phyloP scores from a whole-genome alignment of 176 grass and related monocot genomes.

The Avena eriantha region DNA sequence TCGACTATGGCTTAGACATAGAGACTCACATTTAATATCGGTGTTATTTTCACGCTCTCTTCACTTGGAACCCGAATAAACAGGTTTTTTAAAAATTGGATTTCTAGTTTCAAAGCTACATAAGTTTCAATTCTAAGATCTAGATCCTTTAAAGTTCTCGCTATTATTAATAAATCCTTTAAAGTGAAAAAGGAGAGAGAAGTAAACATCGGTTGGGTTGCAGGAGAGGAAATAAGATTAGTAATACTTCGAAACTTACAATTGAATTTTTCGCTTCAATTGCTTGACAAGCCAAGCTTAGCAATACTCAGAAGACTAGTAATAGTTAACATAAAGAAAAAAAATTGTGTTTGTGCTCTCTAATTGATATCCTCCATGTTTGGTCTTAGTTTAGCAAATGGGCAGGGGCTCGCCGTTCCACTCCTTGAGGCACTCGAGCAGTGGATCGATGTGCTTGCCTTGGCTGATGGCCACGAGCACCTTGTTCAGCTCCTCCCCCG shows the following conservation, averaged over 20 bases:
- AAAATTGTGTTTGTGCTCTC: neutral
- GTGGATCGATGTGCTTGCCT: constrained; percentile 65
- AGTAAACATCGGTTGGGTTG: too few relatives aligned
- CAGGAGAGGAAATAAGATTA: too few relatives aligned
- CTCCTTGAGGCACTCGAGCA: constrained; percentile 76
- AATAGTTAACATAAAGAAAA: neutral
- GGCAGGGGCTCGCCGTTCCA: constrained; percentile 78
- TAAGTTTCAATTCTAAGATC: too few relatives aligned
- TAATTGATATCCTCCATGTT: neutral
- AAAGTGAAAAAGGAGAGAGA: too few relatives aligned
- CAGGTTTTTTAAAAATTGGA: too few relatives aligned
- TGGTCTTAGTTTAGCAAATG: constrained; percentile 47
- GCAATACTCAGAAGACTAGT: neutral
- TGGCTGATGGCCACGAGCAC: constrained; percentile 73
- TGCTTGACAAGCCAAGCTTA: neutral
- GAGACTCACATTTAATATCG: too few relatives aligned
- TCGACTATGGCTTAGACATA: too few relatives aligned
- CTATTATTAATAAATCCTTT: too few relatives aligned
- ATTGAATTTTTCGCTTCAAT: neutral
- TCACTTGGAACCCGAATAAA: too few relatives aligned
- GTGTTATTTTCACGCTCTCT: too few relatives aligned
- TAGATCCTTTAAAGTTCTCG: too few relatives aligned
- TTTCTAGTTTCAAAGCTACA: too few relatives aligned
- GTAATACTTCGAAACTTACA: neutral
- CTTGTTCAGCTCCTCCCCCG: constrained; percentile 73